Conservation (phyloP, 139 green algal species). For the Micractinium sp. region DNA sequence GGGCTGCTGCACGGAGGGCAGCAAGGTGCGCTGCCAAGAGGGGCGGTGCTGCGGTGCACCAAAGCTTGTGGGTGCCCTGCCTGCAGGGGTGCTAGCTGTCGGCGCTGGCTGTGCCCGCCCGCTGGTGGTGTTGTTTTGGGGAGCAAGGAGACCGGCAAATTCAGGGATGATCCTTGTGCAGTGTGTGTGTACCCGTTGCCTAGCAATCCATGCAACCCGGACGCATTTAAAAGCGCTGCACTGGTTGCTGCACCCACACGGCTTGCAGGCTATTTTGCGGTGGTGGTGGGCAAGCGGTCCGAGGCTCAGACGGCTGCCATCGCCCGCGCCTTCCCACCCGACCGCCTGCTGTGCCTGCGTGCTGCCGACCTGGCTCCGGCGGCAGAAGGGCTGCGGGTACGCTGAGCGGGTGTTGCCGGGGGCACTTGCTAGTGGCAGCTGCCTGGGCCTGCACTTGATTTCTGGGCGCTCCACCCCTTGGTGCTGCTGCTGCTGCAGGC, state of each 20-base stretch:
- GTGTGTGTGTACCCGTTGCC: no score
- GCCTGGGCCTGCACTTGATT: not conserved
- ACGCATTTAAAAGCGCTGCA: not conserved
- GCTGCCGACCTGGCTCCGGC: not conserved
- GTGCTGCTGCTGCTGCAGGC: not conserved
- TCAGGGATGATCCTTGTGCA: not conserved
- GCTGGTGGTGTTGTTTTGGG: not conserved
- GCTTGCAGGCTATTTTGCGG: not conserved
- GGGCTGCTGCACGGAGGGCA: slow-evolving; percentile 5
- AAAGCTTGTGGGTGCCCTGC: no score
- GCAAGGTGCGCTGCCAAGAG: not conserved
- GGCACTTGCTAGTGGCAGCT: not conserved
- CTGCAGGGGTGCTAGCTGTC: no score
- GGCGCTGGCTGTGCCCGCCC: no score
- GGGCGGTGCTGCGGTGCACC: no score
- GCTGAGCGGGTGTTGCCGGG: no score
- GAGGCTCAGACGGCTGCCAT: not conserved
- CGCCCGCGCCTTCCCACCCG: not conserved
- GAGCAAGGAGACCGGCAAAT: no score
- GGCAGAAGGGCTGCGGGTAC: not conserved
- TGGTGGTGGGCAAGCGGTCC: not conserved
- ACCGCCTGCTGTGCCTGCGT: not conserved
- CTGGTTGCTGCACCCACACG: not conserved
- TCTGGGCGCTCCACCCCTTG: not conserved
- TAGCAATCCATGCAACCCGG: no score